These are phyloP conservation scores for Chlorella ohadii DNA, from an alignment of 139 green algal genomes.

Conservation along the genomic window DNA sequence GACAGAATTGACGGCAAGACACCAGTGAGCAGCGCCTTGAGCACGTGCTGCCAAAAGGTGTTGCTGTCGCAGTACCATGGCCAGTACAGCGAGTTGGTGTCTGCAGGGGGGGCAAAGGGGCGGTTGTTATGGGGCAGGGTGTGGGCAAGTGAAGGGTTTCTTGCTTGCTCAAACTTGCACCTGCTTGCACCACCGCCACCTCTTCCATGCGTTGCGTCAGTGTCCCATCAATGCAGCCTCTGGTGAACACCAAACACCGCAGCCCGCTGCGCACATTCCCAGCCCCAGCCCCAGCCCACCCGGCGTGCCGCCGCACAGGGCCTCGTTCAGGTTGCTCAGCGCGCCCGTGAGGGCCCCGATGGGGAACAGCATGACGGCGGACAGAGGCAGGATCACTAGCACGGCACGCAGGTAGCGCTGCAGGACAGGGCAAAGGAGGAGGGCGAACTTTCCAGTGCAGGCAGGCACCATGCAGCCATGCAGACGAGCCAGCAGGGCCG, in stretches of 20 bases:
- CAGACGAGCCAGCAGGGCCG: too few species aligned
- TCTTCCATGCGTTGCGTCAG: too few species aligned
- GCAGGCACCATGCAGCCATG: too few species aligned
- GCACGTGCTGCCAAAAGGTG: not conserved
- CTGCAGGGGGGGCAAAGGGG: not conserved
- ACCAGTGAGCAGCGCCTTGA: slow-evolving; percentile 5
- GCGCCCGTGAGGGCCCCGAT: slow-evolving; percentile 12
- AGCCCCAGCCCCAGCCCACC: too few species aligned
- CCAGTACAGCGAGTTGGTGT: slow-evolving; percentile 33
- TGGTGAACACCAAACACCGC: too few species aligned
- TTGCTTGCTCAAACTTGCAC: too few species aligned
- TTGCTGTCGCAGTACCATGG: slow-evolving; percentile 15
- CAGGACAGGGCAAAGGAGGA: not conserved
- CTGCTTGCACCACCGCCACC: too few species aligned
- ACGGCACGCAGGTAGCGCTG: not conserved
- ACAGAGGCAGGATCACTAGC: not conserved
- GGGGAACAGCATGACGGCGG: slow-evolving; percentile 2
- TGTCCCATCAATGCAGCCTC: too few species aligned
- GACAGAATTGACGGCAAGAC: slow-evolving; percentile 20
- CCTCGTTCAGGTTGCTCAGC: not conserved
- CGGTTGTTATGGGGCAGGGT: too few species aligned
- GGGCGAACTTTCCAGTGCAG: too few species aligned
- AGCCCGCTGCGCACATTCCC: too few species aligned
- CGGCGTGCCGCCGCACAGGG: slow-evolving; percentile 16
- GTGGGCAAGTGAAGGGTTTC: too few species aligned